Conservation (phyloP, 345 rosid species). For the Rhodomyrtus tomentosa region DNA sequence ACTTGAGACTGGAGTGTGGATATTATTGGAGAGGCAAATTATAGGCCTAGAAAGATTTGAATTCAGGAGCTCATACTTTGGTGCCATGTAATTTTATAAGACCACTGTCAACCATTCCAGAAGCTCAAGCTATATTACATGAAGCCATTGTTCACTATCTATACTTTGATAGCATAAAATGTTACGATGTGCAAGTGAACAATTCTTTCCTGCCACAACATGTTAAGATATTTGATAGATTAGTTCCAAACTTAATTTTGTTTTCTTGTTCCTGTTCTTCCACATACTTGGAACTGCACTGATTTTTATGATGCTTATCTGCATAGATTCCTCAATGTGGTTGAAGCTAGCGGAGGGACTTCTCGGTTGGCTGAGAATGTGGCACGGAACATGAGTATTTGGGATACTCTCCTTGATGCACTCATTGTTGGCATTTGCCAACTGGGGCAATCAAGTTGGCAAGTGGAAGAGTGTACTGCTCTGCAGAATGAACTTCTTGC, state of each 20-base stretch:
- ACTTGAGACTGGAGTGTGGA: not conserved
- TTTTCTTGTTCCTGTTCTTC: not conserved
- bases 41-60: not conserved
- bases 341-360: conserved; percentile 76
- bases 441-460: conserved; percentile 90
- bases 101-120: not conserved
- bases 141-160: not conserved
- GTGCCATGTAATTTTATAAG: not conserved
- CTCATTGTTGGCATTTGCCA: conserved; percentile 63
- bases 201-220: not conserved
- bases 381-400: conserved; percentile 37
- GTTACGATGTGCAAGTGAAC: not conserved
- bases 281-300: not conserved
- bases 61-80: not conserved
- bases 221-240: not conserved
- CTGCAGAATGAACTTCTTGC: conserved; percentile 69
- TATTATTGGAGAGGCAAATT: not conserved
- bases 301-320: conserved; percentile 3
- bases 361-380: conserved; percentile 57
- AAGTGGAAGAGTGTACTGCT: conserved; percentile 76
- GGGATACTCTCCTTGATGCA: conserved; percentile 69
- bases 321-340: conserved; percentile 62
- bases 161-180: not conserved
- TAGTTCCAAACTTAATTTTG: not conserved
- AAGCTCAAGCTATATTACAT: not conserved